A percentile compares a stretch with the other conserved stretches of the same genome.
Conservation (phyloP, 495 filamentous ascomycete genomes). For the Annulohypoxylon maeteangense region DNA sequence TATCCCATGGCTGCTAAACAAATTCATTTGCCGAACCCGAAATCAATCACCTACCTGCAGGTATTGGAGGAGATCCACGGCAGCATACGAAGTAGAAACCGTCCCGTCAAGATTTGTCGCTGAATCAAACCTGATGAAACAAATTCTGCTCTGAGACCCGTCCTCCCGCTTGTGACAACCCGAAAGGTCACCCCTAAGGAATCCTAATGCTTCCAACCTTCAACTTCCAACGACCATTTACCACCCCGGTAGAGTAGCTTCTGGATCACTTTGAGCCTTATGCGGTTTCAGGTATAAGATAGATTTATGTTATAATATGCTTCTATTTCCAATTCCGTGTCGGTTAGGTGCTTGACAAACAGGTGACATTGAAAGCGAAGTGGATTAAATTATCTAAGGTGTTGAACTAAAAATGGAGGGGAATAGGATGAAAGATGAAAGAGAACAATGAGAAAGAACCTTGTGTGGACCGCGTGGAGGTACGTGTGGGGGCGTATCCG, state of each 20-base stretch:
- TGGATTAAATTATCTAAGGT: slow-evolving; percentile 6
- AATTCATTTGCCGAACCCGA: slow-evolving; percentile 41
- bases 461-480: slow-evolving; percentile 18
- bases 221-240: slow-evolving; percentile 1
- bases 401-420: neutral
- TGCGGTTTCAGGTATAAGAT: slow-evolving; percentile 17
- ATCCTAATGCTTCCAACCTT: neutral
- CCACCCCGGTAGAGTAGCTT: slow-evolving; percentile 2
- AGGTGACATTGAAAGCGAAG: neutral
- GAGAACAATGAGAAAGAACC: neutral
- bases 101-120: slow-evolving; percentile 24
- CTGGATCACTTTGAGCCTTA: neutral
- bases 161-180: slow-evolving; percentile 27
- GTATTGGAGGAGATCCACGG: slow-evolving; percentile 36
- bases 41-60: slow-evolving; percentile 32
- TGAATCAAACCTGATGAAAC: slow-evolving; percentile 41
- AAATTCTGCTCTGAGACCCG: slow-evolving; percentile 26
- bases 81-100: slow-evolving; percentile 19
- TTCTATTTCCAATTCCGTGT: neutral
- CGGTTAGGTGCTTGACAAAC: neutral
- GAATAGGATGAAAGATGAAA: neutral
- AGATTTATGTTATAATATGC: neutral
- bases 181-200: neutral
- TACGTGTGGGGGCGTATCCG: slow-evolving; percentile 28
- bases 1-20: slow-evolving; percentile 12